Base-by-base conservation (phyloP, 768 basidiomycete species). In the Boletus subcaerulescens region DNA sequence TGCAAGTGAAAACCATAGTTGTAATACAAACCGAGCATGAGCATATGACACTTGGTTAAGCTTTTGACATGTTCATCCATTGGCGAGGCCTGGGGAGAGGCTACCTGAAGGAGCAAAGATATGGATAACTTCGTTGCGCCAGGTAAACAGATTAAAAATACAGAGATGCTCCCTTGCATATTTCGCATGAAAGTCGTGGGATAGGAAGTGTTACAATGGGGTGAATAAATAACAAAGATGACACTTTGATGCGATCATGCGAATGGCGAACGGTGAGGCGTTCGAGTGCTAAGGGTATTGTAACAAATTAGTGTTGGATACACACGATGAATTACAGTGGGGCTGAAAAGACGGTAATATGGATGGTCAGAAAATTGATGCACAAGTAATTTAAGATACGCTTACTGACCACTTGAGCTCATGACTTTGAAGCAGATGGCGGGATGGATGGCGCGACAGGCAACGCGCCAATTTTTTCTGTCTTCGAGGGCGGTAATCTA, bases 401-500 rank as follows among this genome's bases (percentile, higher is more conserved):
- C 15, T n/a, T 6, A 44, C 41, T 18, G 5, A 47, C 46, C n/a
- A 36, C 43, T 38, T 9, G 31, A 17, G 38, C 9, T 68, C 55
- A 70, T 22, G 55, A 20, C 42, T 43, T 62, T 26, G 66, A 51
- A 12, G 38, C 22, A 22, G 63, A 60, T 18, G 56, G 42, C 8
- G 62, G 43, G 14, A 51, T 48, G 20, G 58, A 48, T 1, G 48
- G 58, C 11, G 57, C 18, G 43, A 54, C 47, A 12, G 68, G 46
- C 33, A 57, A 36, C 13, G 59, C 18, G 14, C 58, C 50, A n/a
- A 48, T 53, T 43, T 48, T 60, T 14, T 53, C 47, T 5, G 50
- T 58, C 41, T 60, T 68, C 12, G 14, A 17, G 9, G n/a, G 36
- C 14, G 56, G 48, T 26, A 61, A 50, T 41, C 67, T 68, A 33